A percentile compares a stretch with the other conserved stretches of the same genome.
phyloP scores from a whole-genome alignment of 2,329 filamentous ascomycete genomes.

The Neofusicoccum parvum region DNA sequence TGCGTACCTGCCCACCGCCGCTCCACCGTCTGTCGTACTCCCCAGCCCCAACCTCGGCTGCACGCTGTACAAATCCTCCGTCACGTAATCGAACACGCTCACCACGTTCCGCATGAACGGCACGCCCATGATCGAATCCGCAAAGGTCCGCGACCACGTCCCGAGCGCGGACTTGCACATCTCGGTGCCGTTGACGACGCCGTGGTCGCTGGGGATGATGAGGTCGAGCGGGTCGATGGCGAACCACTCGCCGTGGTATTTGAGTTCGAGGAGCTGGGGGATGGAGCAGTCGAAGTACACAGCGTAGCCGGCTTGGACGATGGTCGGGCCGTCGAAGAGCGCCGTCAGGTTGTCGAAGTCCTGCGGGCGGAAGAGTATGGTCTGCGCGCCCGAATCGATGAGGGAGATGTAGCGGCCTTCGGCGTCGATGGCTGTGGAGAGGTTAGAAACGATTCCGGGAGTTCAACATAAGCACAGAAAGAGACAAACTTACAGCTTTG shows the following conservation, averaged over 20 bases:
- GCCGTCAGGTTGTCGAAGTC: not conserved
- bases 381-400: not conserved
- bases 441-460: not conserved
- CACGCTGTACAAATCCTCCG: not conserved
- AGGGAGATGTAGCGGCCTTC: not conserved
- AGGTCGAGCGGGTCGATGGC: conserved; percentile 10
- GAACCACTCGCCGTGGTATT: conserved; percentile 5
- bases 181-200: not conserved
- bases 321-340: conserved; percentile 2
- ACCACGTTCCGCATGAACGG: conserved; percentile 1
- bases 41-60: conserved; percentile 3
- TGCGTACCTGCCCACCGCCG: conserved; percentile 1
- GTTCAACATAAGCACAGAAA: not conserved
- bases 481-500: not conserved
- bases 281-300: not conserved
- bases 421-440: not conserved
- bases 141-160: not conserved
- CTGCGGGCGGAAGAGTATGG: not conserved
- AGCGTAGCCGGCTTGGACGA: not conserved
- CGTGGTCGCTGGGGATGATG: not conserved
- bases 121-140: not conserved
- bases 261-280: conserved; percentile 5
- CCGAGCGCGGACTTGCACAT: conserved; percentile 13
- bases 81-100: conserved; percentile 1
- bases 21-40: not conserved